Base-by-base conservation (phyloP, 192 early-diverging fungal species). In the Gorgonomyces haynaldii region DNA sequence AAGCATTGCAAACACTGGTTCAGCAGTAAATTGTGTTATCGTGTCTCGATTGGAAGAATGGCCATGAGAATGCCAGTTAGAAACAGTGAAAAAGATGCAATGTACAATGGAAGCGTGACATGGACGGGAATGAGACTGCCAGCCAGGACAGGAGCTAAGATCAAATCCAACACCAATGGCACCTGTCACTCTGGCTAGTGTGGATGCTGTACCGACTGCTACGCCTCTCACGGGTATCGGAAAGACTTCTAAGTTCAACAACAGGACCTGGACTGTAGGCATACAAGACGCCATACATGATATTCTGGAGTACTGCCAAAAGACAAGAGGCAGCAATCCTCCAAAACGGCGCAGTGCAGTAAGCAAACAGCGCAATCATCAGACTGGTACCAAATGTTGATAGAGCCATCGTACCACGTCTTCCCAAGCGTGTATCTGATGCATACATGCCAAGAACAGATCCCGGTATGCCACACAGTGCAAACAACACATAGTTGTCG, bases 181-280 rank as follows among this genome's bases (percentile, higher is more conserved):
- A 31, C 30, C 12, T 5, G 6, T 31, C 30, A 5, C 5, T 8
- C 84, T 76, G 8, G 76, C 79, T 17, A 84, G 55, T 9, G 84
- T 81, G 9, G 84, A 77, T 1, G 83, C 79, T 13, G 73, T 73
- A 19, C 85, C 88, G 20, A 70, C 74, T 0, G 81, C 85, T 0
- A 84, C 86, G 3, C 86, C 88, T 10, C 88, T 72, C 27, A 81
- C 64, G 4, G 70, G 60, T 0, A 81, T 76, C 5, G 20, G 31
- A 56, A 91, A 91, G 15, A 86, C 85, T 50, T 91, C 88, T n/a
- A n/a, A n/a, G n/a, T n/a, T n/a, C n/a, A n/a, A n/a, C n/a, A n/a
- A n/a, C n/a, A n/a, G n/a, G n/a, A n/a, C n/a, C n/a, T 1, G 88
- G 86, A 17, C 85, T 89, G 50, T 89, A 91, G 0, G 81, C 75